Evolutionary conservation across 2,329 filamentous ascomycete species (phyloP), one percentile per base, ranked within the genome.

Genomic region (Hymenoscyphus occultus): DNA sequence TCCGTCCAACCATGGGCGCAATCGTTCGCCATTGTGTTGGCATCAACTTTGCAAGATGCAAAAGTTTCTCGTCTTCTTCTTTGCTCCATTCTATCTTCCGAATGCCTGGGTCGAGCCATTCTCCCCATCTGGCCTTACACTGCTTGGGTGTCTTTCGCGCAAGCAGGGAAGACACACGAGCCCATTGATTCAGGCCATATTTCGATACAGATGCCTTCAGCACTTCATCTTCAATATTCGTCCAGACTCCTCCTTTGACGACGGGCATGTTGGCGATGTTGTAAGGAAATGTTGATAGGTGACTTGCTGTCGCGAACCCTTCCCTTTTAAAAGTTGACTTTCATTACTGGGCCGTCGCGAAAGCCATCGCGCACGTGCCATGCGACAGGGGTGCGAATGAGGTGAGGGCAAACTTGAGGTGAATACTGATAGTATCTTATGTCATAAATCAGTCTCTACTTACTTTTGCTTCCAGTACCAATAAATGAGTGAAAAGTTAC

Each of bases 11-110:
- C 71, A 98, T 94, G 63, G 95, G 93, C 65, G 95, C 94, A 75
- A 99, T 98, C 59, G 95, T 98, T 74, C 95, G 90, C 95, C 95
- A 99, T 85, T 99, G 95, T 35, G 94, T 98, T 64, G 95, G 95
- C 90, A 99, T 97, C 80, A 99, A 84, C 84, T 98, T 99, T 68
- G 95, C 95, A 74, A 99, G 84, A 75, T 98, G 95, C 73, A 99
- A 80, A 67, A 99, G 84, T 81, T 96, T 97, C 82, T 99, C 95
- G 77, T 99, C 95, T 78, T 99, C 95, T 79, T 99, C 95, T 75
- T 95, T 91, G 76, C 92, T 97, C 94, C 95, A 99, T 81, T 99
- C 95, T 72, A 96, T 95, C 83, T 99, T 99, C 75, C 94, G 91
- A 81, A 99, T 98, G 76, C 91, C 92, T 22, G 95, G 95, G 76